phyloP scores from a whole-genome alignment of 768 basidiomycete species.

The Amanita exitialis region DNA sequence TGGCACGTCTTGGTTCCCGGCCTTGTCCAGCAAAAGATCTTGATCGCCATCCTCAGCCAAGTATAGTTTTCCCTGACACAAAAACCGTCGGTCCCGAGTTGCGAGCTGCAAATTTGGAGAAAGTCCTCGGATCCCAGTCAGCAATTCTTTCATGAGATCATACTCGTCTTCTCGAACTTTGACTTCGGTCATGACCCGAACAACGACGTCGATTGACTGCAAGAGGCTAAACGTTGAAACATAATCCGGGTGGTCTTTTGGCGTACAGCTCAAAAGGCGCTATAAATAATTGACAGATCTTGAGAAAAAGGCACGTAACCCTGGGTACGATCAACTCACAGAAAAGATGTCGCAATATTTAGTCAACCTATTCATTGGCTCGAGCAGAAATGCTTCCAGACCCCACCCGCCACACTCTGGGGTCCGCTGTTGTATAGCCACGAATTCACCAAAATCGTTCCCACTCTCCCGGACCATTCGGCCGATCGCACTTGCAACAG shows the following conservation, averaged over 20 bases:
- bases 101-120: slow-evolving; percentile 46
- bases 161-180: slow-evolving; percentile 84
- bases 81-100: slow-evolving; percentile 61
- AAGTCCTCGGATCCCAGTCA: slow-evolving; percentile 49
- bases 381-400: slow-evolving; percentile 57
- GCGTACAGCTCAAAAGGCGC: slow-evolving; percentile 64
- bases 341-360: slow-evolving; percentile 66
- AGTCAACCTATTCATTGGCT: slow-evolving; percentile 66
- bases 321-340: slow-evolving; percentile 31
- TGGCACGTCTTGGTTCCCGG: not conserved
- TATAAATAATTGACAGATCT: slow-evolving; percentile 20
- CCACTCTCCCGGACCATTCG: slow-evolving; percentile 34
- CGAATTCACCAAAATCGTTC: slow-evolving; percentile 80
- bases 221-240: slow-evolving; percentile 55
- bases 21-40: slow-evolving; percentile 19
- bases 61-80: slow-evolving; percentile 54
- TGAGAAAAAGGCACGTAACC: not conserved
- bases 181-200: slow-evolving; percentile 76
- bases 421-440: slow-evolving; percentile 52
- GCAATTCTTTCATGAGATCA: slow-evolving; percentile 54
- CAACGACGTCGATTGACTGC: slow-evolving; percentile 57
- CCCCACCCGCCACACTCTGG: slow-evolving; percentile 51
- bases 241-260: slow-evolving; percentile 61
- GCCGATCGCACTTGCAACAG: slow-evolving; percentile 43
- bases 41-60: slow-evolving; percentile 12